These are phyloP conservation scores for Leptosphaerulina australis DNA, from an alignment of 2,329 filamentous ascomycete species.

Conservation along the genomic window DNA sequence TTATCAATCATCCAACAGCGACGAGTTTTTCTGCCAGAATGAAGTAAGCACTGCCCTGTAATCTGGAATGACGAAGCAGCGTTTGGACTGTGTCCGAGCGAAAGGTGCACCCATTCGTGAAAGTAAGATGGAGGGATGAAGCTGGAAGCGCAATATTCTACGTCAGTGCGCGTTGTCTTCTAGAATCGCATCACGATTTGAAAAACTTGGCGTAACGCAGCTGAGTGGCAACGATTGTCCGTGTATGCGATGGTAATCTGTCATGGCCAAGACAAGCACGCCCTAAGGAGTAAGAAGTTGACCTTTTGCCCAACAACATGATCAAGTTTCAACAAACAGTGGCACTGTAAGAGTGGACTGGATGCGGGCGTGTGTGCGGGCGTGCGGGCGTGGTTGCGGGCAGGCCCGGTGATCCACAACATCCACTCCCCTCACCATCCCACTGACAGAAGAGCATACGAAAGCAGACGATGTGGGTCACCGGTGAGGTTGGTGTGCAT, in stretches of 20 bases:
- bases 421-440: background rate
- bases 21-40: conserved; percentile 34
- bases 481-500: conserved; percentile 40
- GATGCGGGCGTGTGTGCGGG: conserved; percentile 9
- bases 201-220: background rate
- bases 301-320: too few species aligned
- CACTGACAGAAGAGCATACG: background rate
- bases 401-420: conserved; percentile 6
- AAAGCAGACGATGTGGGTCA: conserved; percentile 11
- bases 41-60: conserved; percentile 35
- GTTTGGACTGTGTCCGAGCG: background rate
- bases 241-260: conserved; percentile 5
- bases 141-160: conserved; percentile 2
- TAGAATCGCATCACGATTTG: background rate
- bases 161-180: background rate
- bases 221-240: background rate
- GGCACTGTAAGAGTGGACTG: background rate
- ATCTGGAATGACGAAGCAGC: background rate
- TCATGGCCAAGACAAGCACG: too few species aligned
- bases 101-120: background rate
- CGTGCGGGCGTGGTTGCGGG: conserved; percentile 14
- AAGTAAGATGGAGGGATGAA: background rate
- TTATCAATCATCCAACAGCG: conserved; percentile 25
- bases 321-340: conserved; percentile 3
- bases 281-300: too few species aligned